A percentile compares a stretch with the other conserved stretches of the same genome.
phyloP scores from a whole-genome alignment of 225 moss, liverwort and hornwort genomes.

The Ulota crispa region DNA sequence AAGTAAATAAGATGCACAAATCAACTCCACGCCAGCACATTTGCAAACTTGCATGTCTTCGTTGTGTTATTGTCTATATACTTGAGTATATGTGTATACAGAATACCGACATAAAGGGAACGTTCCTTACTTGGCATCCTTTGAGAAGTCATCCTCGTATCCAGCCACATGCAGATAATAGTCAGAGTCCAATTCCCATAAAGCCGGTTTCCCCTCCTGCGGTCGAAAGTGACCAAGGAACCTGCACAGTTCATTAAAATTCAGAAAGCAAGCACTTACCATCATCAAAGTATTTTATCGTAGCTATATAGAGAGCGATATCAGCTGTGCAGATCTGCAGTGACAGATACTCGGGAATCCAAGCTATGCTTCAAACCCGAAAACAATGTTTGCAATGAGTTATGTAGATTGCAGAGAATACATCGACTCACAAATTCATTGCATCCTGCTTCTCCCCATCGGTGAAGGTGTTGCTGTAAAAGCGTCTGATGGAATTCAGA shows the following conservation, averaged over 20 bases:
- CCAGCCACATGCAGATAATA: conserved; percentile 92
- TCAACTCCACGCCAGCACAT: background rate
- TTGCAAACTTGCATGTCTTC: background rate
- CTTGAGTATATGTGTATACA: background rate
- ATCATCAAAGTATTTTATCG: background rate
- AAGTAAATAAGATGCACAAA: background rate
- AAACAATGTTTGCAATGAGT: background rate
- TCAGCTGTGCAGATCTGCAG: background rate
- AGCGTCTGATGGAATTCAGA: conserved; percentile 85
- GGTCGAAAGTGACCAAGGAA: conserved; percentile 91
- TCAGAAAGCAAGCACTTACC: background rate
- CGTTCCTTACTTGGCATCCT: conserved; percentile 42
- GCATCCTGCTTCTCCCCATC: conserved; percentile 98
- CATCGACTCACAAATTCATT: conserved; percentile 79
- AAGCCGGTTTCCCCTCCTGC: conserved; percentile 73
- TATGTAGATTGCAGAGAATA: background rate
- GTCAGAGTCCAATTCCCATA: conserved; percentile 96
- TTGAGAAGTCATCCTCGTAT: conserved; percentile 69
- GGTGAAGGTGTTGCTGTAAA: conserved; percentile 84
- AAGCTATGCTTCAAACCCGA: background rate
- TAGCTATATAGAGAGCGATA: background rate
- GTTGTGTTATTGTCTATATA: conserved; percentile 7
- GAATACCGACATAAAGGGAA: background rate
- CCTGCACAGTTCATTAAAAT: conserved; percentile 38
- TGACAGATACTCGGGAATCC: background rate